Base-by-base conservation (phyloP, 1,284 basidiomycete genomes). In the Sporisorium graminicola region DNA sequence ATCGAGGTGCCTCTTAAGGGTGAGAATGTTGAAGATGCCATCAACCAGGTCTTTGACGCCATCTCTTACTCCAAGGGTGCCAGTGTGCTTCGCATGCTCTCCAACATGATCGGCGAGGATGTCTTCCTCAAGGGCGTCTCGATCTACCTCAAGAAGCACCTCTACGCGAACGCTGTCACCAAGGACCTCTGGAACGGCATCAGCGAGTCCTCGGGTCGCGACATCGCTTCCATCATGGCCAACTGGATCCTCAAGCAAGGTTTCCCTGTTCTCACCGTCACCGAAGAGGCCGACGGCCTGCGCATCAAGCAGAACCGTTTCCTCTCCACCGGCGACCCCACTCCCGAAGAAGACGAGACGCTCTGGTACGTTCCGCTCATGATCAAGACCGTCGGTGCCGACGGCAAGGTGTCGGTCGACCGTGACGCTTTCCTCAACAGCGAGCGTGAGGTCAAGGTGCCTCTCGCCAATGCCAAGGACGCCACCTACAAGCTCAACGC, bases 181-280 rank as follows among this genome's bases (percentile, higher is more conserved):
- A 90, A 89, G 65, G 93, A 98, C 82, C 89, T 99, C 2, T 98
- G 95, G 94, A 88, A 91, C 56, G 95, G 94, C 24, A 94, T 98
- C 75, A 89, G 90, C 60, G 89, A 91, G 81, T 90, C 94, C 2
- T 93, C 92, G 44, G 92, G 91, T 16, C 83, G 91, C 40, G 91
- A 98, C 79, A 90, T 98, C 51, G 88, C 91, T 14, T 88, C 89
- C 62, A 89, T 98, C 81, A 96, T 98, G 93, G 90, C 93, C 71
- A 92, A 92, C 84, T 99, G 95, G 96, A 92, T 95, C 42, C 90
- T 91, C 66, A 93, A 94, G 89, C 91, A 91, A 71, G 68, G 86
- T 67, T 86, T 84, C 74, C 95, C 95, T 5, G 91, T 98, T 27
- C 86, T 99, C 57, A 93, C 91, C 18, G 94, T 98, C 49, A 92